Conservation (phyloP, 2,329 filamentous ascomycete genomes). For the Aureobasidium sp. region DNA sequence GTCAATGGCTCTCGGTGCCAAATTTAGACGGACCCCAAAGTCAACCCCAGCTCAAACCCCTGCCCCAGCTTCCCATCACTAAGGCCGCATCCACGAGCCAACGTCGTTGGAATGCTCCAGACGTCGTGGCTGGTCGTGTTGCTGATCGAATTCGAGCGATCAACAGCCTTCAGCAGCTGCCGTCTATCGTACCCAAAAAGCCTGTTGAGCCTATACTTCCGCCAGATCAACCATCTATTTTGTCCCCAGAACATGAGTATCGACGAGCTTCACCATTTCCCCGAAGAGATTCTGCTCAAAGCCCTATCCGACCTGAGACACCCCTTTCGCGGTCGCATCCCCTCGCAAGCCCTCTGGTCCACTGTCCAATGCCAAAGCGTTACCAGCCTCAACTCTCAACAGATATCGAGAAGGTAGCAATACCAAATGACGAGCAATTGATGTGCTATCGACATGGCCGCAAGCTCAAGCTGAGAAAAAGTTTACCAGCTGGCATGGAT, state of each 20-base stretch:
- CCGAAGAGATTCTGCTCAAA: conserved; percentile 7
- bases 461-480: conserved; percentile 13
- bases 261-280: conserved; percentile 11
- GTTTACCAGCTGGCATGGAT: conserved; percentile 21
- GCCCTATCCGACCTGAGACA: not conserved
- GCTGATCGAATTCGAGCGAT: conserved; percentile 14
- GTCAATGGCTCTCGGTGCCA: not conserved
- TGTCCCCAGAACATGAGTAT: not conserved
- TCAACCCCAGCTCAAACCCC: not conserved
- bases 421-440: not conserved
- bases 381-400: not conserved
- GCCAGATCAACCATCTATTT: not conserved
- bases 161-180: conserved; percentile 10
- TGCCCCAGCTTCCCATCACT: not conserved
- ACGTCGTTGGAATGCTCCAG: not conserved
- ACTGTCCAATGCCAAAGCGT: conserved; percentile 11
- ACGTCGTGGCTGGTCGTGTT: not conserved
- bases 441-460: conserved; percentile 25
- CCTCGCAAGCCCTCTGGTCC: conserved; percentile 6
- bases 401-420: not conserved
- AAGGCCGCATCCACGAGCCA: not conserved
- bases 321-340: not conserved
- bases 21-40: conserved; percentile 2
- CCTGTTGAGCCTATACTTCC: not conserved
- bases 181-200: not conserved